Evolutionary conservation across 257 asterid genomes (phyloP).

Genomic region (Avicennia marina): DNA sequence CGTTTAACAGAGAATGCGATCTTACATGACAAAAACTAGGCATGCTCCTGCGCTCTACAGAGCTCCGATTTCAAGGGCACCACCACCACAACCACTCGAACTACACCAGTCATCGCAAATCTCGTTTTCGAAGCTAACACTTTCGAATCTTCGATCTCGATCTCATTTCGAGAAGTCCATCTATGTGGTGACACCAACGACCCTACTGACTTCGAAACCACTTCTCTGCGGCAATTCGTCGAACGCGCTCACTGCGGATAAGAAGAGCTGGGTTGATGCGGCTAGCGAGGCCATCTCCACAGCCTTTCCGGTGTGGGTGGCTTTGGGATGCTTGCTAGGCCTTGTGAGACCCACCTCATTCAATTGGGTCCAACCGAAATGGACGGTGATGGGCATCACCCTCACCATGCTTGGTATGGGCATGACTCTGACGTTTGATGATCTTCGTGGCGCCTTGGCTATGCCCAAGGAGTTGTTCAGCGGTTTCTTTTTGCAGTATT

Average conservation of each 20-base stretch:
- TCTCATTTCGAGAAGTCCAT: slow-evolving; percentile 24
- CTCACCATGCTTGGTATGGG: slow-evolving; percentile 97
- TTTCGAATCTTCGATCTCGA: slow-evolving; percentile 2
- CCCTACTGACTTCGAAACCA: slow-evolving; percentile 4
- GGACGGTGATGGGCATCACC: slow-evolving; percentile 81
- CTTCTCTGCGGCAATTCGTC: slow-evolving; percentile 49
- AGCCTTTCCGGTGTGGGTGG: slow-evolving; percentile 87
- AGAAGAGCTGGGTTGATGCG: slow-evolving; percentile 51
- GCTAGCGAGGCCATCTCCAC: slow-evolving; percentile 61
- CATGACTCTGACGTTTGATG: slow-evolving; percentile 85
- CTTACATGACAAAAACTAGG: slow-evolving; percentile 13
- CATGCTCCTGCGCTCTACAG: slow-evolving; percentile 12
- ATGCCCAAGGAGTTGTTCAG: slow-evolving; percentile 77
- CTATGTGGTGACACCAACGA: slow-evolving; percentile 1
- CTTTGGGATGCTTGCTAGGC: slow-evolving; percentile 77
- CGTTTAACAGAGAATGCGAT: slow-evolving; percentile 23
- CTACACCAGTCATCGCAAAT: too few relatives aligned
- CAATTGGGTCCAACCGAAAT: slow-evolving; percentile 75
- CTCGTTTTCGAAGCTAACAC: slow-evolving; percentile 20
- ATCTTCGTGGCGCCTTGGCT: slow-evolving; percentile 75
- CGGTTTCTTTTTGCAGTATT: slow-evolving; percentile 71
- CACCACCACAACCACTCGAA: slow-evolving; percentile 13
- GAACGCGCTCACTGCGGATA: slow-evolving; percentile 27
- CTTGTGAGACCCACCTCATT: slow-evolving; percentile 53
- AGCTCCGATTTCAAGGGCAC: slow-evolving; percentile 18